Evolutionary conservation across 192 early-diverging fungal species (phyloP), one percentile per base, ranked within the genome.

Genomic region (Allomyces javanicus): DNA sequence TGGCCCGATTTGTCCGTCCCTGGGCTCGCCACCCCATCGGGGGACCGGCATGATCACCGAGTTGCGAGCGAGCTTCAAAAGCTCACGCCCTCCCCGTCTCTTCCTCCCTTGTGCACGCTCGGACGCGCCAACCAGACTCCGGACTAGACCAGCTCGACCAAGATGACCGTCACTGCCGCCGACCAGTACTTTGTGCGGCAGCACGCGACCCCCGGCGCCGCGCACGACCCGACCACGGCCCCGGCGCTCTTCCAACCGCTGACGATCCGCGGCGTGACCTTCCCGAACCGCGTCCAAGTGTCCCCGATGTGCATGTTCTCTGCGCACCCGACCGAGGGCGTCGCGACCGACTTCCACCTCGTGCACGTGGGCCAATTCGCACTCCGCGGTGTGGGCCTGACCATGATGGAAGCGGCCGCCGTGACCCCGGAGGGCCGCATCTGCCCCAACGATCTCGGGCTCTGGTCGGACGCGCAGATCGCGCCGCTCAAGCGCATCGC

Each of bases 271-370:
- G 72, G 73, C 6, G 64, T 87, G 26, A 85, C 79, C 10, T 76
- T 90, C 66, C 86, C 86, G 63, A 95, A 94, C 77, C 81, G 90
- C 24, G 71, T 89, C 24, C 77, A 73, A 9, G 83, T 91, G 58
- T 79, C 87, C 21, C 92, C 91, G 62, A 93, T 92, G 90, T 93
- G 91, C 76, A 85, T 80, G 81, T 89, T 88, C 73, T 83, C 83
- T 21, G 72, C 80, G 10, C 65, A 79, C 14, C 33, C 33, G 50
- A 19, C 25, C 63, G 83, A 89, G 69, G 89, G 88, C 0, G 77
- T 78, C 61, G 69, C 82, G 24, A 87, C 75, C 17, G 80, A 87
- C 70, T 88, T 80, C 63, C 86, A 90, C 63, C 62, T 87, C 1
- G 79, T 72, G 17, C 82, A 83, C 72, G 73, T 72, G 25, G 82